phyloP scores from a whole-genome alignment of 1,284 basidiomycete genomes.

The Cutaneotrichosporon spelunceum region DNA sequence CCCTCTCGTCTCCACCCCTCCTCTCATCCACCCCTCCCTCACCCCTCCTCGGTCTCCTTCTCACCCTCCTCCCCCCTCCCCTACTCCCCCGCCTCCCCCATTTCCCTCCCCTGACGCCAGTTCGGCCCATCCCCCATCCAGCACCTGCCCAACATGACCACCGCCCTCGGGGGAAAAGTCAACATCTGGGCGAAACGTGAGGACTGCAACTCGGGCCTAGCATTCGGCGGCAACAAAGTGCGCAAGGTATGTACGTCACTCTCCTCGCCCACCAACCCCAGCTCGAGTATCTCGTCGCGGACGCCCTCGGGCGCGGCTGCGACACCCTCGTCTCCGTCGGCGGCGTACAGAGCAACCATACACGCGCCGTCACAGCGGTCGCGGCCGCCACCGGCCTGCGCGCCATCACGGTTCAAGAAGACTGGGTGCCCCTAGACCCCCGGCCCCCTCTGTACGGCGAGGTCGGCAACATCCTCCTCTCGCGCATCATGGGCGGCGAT shows the following conservation, averaged over 20 bases:
- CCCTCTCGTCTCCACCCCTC: background rate
- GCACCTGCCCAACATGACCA: constrained; percentile 31
- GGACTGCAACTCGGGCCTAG: constrained; percentile 40
- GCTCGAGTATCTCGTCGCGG: constrained; percentile 42
- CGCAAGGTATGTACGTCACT: constrained; percentile 30
- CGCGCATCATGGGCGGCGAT: constrained; percentile 41
- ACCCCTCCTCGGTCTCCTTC: background rate
- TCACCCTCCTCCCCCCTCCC: background rate
- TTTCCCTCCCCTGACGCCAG: constrained; percentile 14
- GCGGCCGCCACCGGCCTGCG: constrained; percentile 11
- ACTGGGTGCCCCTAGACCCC: constrained; percentile 43
- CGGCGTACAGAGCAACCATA: constrained; percentile 42
- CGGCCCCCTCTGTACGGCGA: constrained; percentile 35
- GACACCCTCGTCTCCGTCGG: constrained; percentile 40
- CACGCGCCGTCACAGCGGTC: constrained; percentile 33
- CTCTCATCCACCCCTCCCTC: background rate
- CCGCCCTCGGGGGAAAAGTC: constrained; percentile 31
- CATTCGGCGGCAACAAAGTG: constrained; percentile 45
- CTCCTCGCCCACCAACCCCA: constrained; percentile 5
- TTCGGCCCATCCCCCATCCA: constrained; percentile 42
- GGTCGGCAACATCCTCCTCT: constrained; percentile 41
- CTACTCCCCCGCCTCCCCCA: background rate
- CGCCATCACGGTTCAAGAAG: constrained; percentile 39
- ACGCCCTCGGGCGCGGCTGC: constrained; percentile 31
- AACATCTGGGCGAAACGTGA: constrained; percentile 39